A percentile compares a stretch with the other conserved stretches of the same genome.
These are phyloP conservation scores for Erodium chrysanthum DNA, from an alignment of 441 rosid genomes.

Conservation along the genomic window DNA sequence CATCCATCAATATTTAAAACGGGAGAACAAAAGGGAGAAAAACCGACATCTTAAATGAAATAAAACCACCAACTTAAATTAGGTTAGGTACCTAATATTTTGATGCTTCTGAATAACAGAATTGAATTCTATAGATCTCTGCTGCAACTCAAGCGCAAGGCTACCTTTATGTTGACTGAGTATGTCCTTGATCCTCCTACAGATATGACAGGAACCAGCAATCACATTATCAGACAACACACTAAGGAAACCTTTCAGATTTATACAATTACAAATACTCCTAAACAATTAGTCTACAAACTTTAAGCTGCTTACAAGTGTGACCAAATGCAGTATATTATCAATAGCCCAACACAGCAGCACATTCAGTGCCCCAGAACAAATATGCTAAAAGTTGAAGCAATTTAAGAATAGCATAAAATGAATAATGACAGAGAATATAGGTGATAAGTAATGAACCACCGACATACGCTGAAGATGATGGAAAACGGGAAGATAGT, in stretches of 20 bases:
- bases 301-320: background rate
- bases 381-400: background rate
- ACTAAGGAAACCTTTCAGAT: background rate
- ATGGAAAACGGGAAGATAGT: conserved; percentile 88
- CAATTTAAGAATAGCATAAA: conserved; percentile 6
- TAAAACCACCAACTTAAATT: conserved; percentile 12
- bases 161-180: conserved; percentile 65
- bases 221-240: background rate
- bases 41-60: conserved; percentile 11
- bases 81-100: conserved; percentile 52
- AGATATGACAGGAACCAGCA: conserved; percentile 15
- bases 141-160: conserved; percentile 97
- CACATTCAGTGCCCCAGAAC: background rate
- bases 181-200: conserved; percentile 72
- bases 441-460: conserved; percentile 12
- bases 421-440: background rate
- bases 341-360: background rate
- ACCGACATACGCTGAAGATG: conserved; percentile 66
- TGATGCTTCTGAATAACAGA: conserved; percentile 82
- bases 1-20: conserved; percentile 22
- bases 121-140: conserved; percentile 89
- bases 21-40: no score
- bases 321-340: background rate
- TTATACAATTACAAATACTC: background rate
- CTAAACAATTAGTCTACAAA: background rate